phyloP scores from a whole-genome alignment of 2,329 filamentous ascomycete genomes.

The Nannizziopsis barbatae region DNA sequence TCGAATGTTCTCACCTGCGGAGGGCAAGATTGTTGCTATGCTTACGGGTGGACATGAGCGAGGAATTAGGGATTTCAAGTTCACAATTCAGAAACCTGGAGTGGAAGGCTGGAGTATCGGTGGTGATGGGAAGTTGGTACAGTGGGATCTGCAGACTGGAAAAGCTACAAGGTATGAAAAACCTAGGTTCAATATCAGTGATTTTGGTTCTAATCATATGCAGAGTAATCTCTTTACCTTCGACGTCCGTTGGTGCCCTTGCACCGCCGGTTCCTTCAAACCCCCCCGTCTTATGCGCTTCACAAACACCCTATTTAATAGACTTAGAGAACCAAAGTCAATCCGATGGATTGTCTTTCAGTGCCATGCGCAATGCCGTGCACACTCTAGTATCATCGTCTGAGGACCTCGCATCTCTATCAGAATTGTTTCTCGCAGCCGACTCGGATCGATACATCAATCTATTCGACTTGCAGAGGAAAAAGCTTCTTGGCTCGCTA shows the following conservation, averaged over 20 bases:
- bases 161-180: slow-evolving; percentile 33
- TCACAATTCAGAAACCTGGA: slow-evolving; percentile 31
- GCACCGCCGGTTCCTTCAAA: slow-evolving; percentile 33
- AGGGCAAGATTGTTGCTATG: slow-evolving; percentile 37
- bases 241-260: slow-evolving; percentile 32
- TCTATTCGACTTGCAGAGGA: slow-evolving; percentile 36
- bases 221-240: slow-evolving; percentile 36
- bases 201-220: slow-evolving; percentile 8
- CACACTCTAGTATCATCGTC: slow-evolving; percentile 38
- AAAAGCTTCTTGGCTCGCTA: slow-evolving; percentile 38
- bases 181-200: neutral
- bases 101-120: slow-evolving; percentile 44
- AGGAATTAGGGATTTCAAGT: slow-evolving; percentile 42
- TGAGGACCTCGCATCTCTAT: slow-evolving; percentile 22
- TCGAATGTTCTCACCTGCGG: slow-evolving; percentile 39
- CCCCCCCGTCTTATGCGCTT: slow-evolving; percentile 40
- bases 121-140: slow-evolving; percentile 42
- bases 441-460: slow-evolving; percentile 43
- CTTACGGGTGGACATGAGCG: slow-evolving; percentile 39
- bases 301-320: slow-evolving; percentile 39
- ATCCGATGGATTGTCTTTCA: slow-evolving; percentile 33
- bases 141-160: slow-evolving; percentile 41
- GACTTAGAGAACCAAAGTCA: slow-evolving; percentile 30
- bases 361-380: slow-evolving; percentile 41
- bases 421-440: slow-evolving; percentile 38